A percentile compares a stretch with the other conserved stretches of the same genome.
These are phyloP conservation scores for Clarireedia monteithiana DNA, from an alignment of 2,329 filamentous ascomycete genomes.

Conservation along the genomic window DNA sequence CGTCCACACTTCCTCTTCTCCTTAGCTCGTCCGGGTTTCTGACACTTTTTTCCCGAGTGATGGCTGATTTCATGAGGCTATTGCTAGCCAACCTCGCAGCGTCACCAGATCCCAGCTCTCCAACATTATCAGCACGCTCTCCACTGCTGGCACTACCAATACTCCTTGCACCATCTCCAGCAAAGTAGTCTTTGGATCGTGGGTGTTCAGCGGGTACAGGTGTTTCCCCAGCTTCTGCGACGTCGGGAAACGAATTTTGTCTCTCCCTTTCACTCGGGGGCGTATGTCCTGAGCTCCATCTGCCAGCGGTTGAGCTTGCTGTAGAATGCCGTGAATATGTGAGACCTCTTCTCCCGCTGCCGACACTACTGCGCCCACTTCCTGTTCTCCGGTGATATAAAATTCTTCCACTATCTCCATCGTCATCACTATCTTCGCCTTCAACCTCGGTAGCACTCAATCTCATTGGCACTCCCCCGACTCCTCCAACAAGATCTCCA, in stretches of 20 bases:
- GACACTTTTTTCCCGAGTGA: conserved; percentile 57
- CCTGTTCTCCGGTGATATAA: conserved; percentile 61
- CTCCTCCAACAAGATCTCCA: conserved; percentile 57
- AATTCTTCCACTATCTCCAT: conserved; percentile 42
- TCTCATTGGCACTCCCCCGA: conserved; percentile 78
- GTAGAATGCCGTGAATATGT: conserved; percentile 33
- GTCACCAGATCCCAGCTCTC: conserved; percentile 38
- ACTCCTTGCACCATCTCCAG: conserved; percentile 20
- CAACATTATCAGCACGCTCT: conserved; percentile 53
- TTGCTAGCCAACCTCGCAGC: conserved; percentile 48
- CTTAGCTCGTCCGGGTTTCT: conserved; percentile 65
- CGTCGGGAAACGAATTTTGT: conserved; percentile 21
- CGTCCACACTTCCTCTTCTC: conserved; percentile 75
- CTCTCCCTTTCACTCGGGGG: conserved; percentile 32
- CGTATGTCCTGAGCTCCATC: conserved; percentile 37
- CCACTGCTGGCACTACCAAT: conserved; percentile 27
- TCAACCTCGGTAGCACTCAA: conserved; percentile 94
- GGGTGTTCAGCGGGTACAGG: conserved; percentile 18
- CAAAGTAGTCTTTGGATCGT: conserved; percentile 21
- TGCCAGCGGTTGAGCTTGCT: conserved; percentile 26
- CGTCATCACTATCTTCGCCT: conserved; percentile 75
- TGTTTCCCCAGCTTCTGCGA: conserved; percentile 22
- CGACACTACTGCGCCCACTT: conserved; percentile 60
- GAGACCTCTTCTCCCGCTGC: conserved; percentile 32
- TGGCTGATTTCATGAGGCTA: conserved; percentile 47